Percentiles rank a stretch among this genome's conserved stretches.
Conservation (phyloP, 495 filamentous ascomycete genomes). For the Bathelium albidoporum region DNA sequence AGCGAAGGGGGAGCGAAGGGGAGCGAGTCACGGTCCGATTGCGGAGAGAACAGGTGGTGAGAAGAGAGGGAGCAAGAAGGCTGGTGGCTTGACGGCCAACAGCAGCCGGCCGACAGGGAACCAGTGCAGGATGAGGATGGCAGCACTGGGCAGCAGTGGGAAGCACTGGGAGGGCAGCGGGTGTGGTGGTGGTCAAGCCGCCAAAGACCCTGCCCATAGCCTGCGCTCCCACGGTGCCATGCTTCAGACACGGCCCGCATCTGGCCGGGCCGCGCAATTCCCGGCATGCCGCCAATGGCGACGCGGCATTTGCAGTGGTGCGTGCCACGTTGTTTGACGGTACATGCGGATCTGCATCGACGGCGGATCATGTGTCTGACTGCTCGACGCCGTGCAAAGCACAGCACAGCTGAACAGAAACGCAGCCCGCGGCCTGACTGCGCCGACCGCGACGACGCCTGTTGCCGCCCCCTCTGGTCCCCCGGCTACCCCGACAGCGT, state of each 20-base stretch:
- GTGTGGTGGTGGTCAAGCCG: neutral
- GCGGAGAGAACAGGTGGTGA: neutral
- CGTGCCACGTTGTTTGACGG: neutral
- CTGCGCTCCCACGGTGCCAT: neutral
- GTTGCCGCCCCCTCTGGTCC: too few species aligned
- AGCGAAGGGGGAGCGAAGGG: too few species aligned
- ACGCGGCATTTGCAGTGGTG: neutral
- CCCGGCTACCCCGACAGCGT: too few species aligned
- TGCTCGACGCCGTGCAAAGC: neutral
- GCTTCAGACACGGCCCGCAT: conserved; percentile 2
- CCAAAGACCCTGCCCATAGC: too few species aligned
- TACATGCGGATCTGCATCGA: neutral
- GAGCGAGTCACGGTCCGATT: too few species aligned
- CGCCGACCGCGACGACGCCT: too few species aligned
- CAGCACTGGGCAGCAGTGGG: too few species aligned
- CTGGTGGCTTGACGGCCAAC: neutral
- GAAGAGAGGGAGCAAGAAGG: neutral
- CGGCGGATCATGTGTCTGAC: neutral
- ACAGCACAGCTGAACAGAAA: too few species aligned
- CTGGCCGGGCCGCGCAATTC: conserved; percentile 5
- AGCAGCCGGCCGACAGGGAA: too few species aligned
- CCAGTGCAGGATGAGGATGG: too few species aligned
- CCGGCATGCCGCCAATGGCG: neutral
- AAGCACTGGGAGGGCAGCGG: neutral
- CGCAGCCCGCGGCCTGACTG: too few species aligned